phyloP scores from a whole-genome alignment of 2,329 filamentous ascomycete genomes.

The Colletotrichum magnum region DNA sequence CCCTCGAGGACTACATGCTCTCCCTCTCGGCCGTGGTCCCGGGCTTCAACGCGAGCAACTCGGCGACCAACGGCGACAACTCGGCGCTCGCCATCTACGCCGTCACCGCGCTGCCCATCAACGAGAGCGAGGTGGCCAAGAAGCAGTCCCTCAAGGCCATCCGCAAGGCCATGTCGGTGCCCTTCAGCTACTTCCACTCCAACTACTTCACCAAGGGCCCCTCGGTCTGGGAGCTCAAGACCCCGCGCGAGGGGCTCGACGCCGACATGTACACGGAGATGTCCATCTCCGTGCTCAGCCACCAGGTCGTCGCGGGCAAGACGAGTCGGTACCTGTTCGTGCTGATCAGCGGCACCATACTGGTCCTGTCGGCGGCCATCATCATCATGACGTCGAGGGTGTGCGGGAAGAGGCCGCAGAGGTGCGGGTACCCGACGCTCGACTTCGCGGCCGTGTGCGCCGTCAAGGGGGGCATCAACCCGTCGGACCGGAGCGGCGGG shows the following conservation, averaged over 20 bases:
- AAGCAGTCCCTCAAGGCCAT: slow-evolving; percentile 30
- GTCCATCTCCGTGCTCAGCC: slow-evolving; percentile 32
- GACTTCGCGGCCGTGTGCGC: slow-evolving; percentile 37
- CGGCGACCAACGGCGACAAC: slow-evolving; percentile 26
- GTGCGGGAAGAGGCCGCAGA: slow-evolving; percentile 30
- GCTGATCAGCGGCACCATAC: slow-evolving; percentile 16
- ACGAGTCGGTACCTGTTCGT: slow-evolving; percentile 31
- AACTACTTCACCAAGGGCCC: slow-evolving; percentile 25
- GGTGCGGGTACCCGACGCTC: slow-evolving; percentile 36
- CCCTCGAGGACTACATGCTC: slow-evolving; percentile 30
- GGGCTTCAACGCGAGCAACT: slow-evolving; percentile 23
- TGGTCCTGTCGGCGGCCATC: slow-evolving; percentile 9
- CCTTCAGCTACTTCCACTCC: slow-evolving; percentile 34
- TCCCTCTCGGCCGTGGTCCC: slow-evolving; percentile 30
- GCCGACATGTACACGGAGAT: slow-evolving; percentile 35
- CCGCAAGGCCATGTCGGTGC: slow-evolving; percentile 36
- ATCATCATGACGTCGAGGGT: slow-evolving; percentile 29
- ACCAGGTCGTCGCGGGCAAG: slow-evolving; percentile 33
- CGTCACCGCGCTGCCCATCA: slow-evolving; percentile 36
- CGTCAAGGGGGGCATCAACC: slow-evolving; percentile 20
- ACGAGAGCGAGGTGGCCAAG: slow-evolving; percentile 36
- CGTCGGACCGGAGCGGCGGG: background rate
- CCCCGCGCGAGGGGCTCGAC: slow-evolving; percentile 16
- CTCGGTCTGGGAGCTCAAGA: slow-evolving; percentile 30
- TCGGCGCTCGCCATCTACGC: slow-evolving; percentile 36